These are phyloP conservation scores for Metarhizium guizhouense DNA, from an alignment of 2,329 filamentous ascomycete species.

Conservation along the genomic window DNA sequence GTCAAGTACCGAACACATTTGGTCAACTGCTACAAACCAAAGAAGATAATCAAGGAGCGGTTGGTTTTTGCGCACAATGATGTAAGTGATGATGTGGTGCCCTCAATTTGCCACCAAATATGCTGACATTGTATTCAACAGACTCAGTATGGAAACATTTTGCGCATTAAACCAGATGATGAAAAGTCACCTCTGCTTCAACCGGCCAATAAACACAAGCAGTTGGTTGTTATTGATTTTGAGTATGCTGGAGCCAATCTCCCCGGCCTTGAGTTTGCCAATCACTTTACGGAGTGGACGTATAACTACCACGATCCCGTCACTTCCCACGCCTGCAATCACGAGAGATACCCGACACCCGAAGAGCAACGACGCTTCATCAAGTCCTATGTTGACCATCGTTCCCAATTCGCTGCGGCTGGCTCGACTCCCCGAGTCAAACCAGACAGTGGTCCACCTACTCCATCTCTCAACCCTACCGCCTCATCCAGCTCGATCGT, in stretches of 20 bases:
- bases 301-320: slow-evolving; percentile 87
- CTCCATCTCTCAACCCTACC: slow-evolving; percentile 27
- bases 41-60: slow-evolving; percentile 56
- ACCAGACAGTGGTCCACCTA: slow-evolving; percentile 31
- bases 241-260: slow-evolving; percentile 91
- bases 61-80: slow-evolving; percentile 98
- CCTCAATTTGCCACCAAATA: neutral
- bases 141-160: slow-evolving; percentile 98
- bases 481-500: slow-evolving; percentile 43
- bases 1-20: slow-evolving; percentile 71
- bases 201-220: slow-evolving; percentile 89
- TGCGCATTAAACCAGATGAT: slow-evolving; percentile 58
- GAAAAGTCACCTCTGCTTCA: slow-evolving; percentile 80
- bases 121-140: slow-evolving; percentile 24
- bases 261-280: slow-evolving; percentile 84
- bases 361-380: slow-evolving; percentile 83
- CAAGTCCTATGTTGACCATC: slow-evolving; percentile 77
- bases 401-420: slow-evolving; percentile 52
- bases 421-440: slow-evolving; percentile 41
- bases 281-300: slow-evolving; percentile 97
- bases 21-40: slow-evolving; percentile 60
- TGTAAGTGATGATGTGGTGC: slow-evolving; percentile 43
- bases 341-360: slow-evolving; percentile 60
- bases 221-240: slow-evolving; percentile 95
- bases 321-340: slow-evolving; percentile 58